phyloP scores from a whole-genome alignment of 2,329 filamentous ascomycete genomes.

The Penicillium fuscoglaucum region DNA sequence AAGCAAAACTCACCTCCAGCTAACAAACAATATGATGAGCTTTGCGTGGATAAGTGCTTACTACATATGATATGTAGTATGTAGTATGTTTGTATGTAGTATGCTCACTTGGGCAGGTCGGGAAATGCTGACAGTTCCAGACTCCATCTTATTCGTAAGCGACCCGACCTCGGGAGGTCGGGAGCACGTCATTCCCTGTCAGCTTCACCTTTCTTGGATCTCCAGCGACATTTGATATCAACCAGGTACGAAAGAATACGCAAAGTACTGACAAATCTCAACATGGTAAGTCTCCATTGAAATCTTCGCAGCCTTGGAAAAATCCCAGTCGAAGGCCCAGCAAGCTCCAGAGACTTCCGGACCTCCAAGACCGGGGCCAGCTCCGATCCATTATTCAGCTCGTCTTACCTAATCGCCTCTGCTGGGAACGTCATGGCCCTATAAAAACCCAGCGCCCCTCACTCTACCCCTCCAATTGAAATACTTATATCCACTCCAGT shows the following conservation, averaged over 20 bases:
- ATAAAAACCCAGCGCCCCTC: slow-evolving; percentile 32
- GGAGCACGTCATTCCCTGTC: slow-evolving; percentile 33
- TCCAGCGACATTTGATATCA: slow-evolving; percentile 13
- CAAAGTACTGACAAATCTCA: slow-evolving; percentile 11
- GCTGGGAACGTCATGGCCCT: slow-evolving; percentile 35
- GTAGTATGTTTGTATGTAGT: too few relatives aligned
- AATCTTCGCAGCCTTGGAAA: neutral
- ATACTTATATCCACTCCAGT: slow-evolving; percentile 13
- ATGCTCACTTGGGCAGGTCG: too few relatives aligned
- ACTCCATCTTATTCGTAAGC: slow-evolving; percentile 36
- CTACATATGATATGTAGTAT: too few relatives aligned
- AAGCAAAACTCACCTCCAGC: neutral
- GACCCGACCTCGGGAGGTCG: slow-evolving; percentile 9
- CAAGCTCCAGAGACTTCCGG: slow-evolving; percentile 3
- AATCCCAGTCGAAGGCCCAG: neutral
- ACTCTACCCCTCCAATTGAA: slow-evolving; percentile 12
- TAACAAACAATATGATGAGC: neutral
- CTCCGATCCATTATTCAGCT: slow-evolving; percentile 28
- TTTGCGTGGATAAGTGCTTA: neutral
- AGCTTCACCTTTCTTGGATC: slow-evolving; percentile 17
- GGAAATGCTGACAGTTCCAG: slow-evolving; percentile 20
- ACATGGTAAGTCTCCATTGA: slow-evolving; percentile 23
- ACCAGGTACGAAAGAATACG: neutral
- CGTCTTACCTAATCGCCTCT: slow-evolving; percentile 24
- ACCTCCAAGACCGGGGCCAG: neutral